Percentiles rank a stretch among this genome's conserved stretches.
These are phyloP conservation scores for Corymbia maculata DNA, from an alignment of 345 rosid genomes.

Conservation along the genomic window DNA sequence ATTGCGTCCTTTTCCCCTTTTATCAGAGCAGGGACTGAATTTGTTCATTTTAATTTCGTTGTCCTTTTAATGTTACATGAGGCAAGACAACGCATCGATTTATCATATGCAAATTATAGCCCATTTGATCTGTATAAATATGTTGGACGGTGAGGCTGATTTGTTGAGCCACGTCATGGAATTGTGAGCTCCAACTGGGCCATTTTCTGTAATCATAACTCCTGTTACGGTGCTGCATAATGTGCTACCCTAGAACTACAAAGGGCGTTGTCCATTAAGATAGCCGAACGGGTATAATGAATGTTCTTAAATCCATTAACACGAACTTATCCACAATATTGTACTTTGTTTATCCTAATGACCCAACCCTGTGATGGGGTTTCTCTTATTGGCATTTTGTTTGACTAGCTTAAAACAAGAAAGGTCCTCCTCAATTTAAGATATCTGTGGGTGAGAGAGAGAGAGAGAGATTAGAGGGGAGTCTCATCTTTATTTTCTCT, in stretches of 20 bases:
- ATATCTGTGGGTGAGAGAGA: background rate
- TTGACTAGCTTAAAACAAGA: background rate
- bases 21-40: background rate
- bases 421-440: background rate
- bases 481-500: background rate
- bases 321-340: background rate
- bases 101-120: background rate
- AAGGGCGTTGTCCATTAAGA: background rate
- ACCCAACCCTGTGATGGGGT: background rate
- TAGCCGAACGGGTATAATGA: background rate
- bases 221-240: background rate
- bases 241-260: background rate
- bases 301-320: background rate
- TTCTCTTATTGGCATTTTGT: background rate
- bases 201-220: background rate
- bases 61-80: background rate
- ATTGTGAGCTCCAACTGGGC: background rate
- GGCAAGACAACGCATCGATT: background rate
- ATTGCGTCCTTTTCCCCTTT: background rate
- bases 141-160: background rate
- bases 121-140: background rate
- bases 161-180: background rate
- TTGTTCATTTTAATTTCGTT: background rate
- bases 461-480: background rate
- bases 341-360: background rate